Evolutionary conservation across 2,329 filamentous ascomycete genomes (phyloP).

Genomic region (Aspergillus sp.): DNA sequence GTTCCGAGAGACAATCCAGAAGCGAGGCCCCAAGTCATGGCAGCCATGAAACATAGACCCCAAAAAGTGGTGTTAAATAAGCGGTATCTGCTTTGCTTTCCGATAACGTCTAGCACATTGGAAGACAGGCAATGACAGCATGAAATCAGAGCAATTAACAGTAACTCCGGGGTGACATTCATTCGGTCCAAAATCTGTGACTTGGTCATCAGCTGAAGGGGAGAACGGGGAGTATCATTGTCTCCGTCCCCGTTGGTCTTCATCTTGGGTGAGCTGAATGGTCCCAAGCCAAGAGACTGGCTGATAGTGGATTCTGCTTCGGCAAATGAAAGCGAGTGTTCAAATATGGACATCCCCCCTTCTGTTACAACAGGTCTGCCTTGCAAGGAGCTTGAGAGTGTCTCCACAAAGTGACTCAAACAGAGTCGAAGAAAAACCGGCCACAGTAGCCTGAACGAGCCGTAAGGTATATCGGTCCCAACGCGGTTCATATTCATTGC

Average conservation of each 20-base stretch:
- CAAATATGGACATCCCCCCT: slow-evolving; percentile 93
- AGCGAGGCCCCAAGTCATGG: slow-evolving; percentile 74
- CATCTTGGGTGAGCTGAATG: slow-evolving; percentile 56
- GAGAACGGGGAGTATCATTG: slow-evolving; percentile 27
- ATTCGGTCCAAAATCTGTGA: slow-evolving; percentile 70
- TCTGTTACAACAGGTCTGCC: slow-evolving; percentile 78
- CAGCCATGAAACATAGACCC: slow-evolving; percentile 85
- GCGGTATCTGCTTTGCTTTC: slow-evolving; percentile 75
- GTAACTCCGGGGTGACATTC: slow-evolving; percentile 85
- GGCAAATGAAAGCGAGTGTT: slow-evolving; percentile 92
- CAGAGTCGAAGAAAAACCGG: slow-evolving; percentile 54
- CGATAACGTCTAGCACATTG: slow-evolving; percentile 76
- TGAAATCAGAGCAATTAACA: slow-evolving; percentile 84
- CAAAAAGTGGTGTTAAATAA: slow-evolving; percentile 85
- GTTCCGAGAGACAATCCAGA: slow-evolving; percentile 45
- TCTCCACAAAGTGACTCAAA: slow-evolving; percentile 84
- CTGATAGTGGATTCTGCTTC: slow-evolving; percentile 89
- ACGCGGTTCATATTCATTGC: slow-evolving; percentile 71
- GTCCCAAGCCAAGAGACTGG: slow-evolving; percentile 71
- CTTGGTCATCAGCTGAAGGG: slow-evolving; percentile 40
- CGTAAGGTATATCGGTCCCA: slow-evolving; percentile 59
- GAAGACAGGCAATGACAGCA: slow-evolving; percentile 85
- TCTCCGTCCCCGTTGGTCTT: slow-evolving; percentile 47
- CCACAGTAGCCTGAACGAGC: slow-evolving; percentile 70
- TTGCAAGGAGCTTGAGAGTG: slow-evolving; percentile 81